Evolutionary conservation across 257 asterid genomes (phyloP).

Genomic region (Scutellaria baicalensis): DNA sequence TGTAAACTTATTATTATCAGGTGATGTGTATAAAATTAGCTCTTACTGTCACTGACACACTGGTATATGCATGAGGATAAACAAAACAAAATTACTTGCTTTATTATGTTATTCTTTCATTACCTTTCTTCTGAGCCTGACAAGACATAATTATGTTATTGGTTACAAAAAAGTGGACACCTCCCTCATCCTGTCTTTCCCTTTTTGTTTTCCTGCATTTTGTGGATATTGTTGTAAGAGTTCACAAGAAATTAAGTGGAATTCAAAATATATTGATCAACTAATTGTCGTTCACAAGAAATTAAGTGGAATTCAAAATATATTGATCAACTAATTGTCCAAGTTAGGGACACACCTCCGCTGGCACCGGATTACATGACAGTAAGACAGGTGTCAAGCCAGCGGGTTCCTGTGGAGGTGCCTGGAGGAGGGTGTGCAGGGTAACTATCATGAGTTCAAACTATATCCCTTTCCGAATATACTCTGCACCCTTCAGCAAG

Average conservation of each 20-base stretch:
- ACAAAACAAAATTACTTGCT: not conserved
- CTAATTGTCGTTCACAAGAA: not conserved
- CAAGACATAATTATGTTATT: not conserved
- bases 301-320: not conserved
- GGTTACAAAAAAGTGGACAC: not conserved
- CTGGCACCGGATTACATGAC: no score
- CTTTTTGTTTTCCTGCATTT: not conserved
- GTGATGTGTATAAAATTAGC: not conserved
- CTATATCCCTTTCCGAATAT: not conserved
- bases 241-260: not conserved
- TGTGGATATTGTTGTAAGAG: not conserved
- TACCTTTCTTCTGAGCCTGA: not conserved
- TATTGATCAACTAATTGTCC: not conserved
- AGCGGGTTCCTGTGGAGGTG: no score
- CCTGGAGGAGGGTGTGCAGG: no score
- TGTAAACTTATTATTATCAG: not conserved
- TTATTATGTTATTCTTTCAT: not conserved
- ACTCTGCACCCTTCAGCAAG: not conserved
- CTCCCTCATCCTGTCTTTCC: not conserved
- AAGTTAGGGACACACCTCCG: no score
- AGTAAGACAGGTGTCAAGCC: no score
- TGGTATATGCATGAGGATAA: not conserved
- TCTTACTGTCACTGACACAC: not conserved
- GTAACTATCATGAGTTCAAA: slow-evolving; percentile 10
- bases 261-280: not conserved